Evolutionary conservation across 2,329 filamentous ascomycete species (phyloP), one percentile per base, ranked within the genome.

Genomic region (Talaromyces islandicus): DNA sequence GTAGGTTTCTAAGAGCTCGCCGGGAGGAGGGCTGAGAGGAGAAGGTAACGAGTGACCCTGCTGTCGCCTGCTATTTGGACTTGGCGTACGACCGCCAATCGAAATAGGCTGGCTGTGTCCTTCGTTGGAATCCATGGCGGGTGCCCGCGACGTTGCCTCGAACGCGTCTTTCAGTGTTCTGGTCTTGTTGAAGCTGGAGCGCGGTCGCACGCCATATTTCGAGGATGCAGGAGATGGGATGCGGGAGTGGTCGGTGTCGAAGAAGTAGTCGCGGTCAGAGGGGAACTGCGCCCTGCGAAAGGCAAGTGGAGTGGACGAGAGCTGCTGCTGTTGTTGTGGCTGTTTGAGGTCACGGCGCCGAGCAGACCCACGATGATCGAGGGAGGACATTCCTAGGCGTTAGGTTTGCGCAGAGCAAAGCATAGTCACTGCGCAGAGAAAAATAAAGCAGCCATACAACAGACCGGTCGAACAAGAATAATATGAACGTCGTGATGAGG

Each of bases 91-190:
- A 46, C 65, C 64, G 9, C 62, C 41, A 51, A 55, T 54, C 11
- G 62, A 43, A 7, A 63, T 12, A 11, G 52, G 57, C 25, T 58
- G 41, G 11, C 62, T 41, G 25, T 64, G 56, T 56, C 58, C 65
- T 50, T 56, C 64, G 29, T 62, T 64, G 27, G 70, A 68, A 43
- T 66, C 64, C 65, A 70, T 73, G 58, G 66, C 66, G 43, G 64
- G 57, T 43, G 64, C 56, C 41, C 67, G 69, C 56, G 70, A 73
- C 53, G 71, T 67, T 27, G 69, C 69, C 59, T 74, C 70, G 64
- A 75, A 78, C 19, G 76, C 74, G 57, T 72, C 72, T 56, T 72
- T 72, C 57, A 78, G 62, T 9, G 74, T 76, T 30, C 70, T 71
- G 14, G 75, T 74, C 48, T 71, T 63, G 50, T 70, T 71, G 60